These are phyloP conservation scores for Prunus yedoensis DNA, from an alignment of 331 rosid species.

Conservation along the genomic window DNA sequence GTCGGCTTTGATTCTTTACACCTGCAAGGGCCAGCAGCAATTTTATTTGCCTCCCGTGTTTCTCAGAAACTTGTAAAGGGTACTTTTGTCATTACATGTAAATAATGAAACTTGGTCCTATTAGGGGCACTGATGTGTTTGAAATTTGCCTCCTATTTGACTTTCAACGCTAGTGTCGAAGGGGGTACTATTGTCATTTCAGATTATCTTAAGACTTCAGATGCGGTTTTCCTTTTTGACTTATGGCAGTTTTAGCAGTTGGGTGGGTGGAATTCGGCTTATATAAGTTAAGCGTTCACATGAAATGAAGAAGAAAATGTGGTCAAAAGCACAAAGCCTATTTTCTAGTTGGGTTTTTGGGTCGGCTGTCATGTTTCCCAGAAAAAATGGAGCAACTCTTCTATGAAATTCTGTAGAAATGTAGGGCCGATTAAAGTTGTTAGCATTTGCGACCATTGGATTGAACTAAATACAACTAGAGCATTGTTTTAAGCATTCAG, in stretches of 20 bases:
- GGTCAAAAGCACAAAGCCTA: not conserved
- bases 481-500: too few relatives aligned
- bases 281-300: conserved; percentile 4
- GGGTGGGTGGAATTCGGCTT: not conserved
- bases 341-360: not conserved
- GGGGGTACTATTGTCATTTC: conserved; percentile 7
- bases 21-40: conserved; percentile 17
- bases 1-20: conserved; percentile 49
- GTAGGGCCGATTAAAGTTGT: too few relatives aligned
- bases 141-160: conserved; percentile 1
- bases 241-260: not conserved
- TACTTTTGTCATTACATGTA: not conserved
- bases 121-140: not conserved
- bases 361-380: too few relatives aligned
- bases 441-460: too few relatives aligned
- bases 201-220: not conserved
- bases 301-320: conserved; percentile 8
- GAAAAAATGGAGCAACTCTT: too few relatives aligned
- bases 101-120: too few relatives aligned
- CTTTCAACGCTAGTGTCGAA: not conserved
- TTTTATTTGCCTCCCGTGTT: conserved; percentile 36
- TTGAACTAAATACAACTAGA: too few relatives aligned
- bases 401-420: too few relatives aligned
- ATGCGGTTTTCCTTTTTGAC: not conserved
- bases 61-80: conserved; percentile 41